Evolutionary conservation across 768 basidiomycete genomes (phyloP).

Genomic region (Podaxis carcinomalis): DNA sequence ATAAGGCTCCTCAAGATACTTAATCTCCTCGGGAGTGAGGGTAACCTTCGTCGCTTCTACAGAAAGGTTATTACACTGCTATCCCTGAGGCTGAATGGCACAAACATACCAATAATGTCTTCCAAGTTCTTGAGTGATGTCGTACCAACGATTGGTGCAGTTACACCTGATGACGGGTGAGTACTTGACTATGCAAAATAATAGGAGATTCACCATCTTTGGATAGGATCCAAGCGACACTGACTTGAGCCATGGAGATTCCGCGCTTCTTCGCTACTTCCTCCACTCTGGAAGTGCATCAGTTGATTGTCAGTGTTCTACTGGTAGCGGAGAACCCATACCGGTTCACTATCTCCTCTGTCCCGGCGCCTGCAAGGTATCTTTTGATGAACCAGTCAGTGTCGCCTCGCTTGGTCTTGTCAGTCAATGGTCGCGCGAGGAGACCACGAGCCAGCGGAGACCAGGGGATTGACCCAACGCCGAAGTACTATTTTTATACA

Average conservation of each 20-base stretch:
- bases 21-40: background rate
- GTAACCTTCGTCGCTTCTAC: background rate
- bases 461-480: constrained; percentile 57
- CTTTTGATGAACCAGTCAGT: constrained; percentile 25
- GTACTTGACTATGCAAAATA: background rate
- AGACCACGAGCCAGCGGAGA: constrained; percentile 52
- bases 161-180: constrained; percentile 26
- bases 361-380: constrained; percentile 20
- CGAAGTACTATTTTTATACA: constrained; percentile 34
- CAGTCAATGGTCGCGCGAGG: constrained; percentile 37
- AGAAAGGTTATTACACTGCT: background rate
- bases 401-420: constrained; percentile 34
- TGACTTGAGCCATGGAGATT: constrained; percentile 52
- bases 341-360: constrained; percentile 35
- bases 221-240: constrained; percentile 45
- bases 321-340: background rate
- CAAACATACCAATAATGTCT: constrained; percentile 40
- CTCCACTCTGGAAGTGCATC: constrained; percentile 36
- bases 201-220: constrained; percentile 27
- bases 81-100: background rate
- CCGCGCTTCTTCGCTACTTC: constrained; percentile 47
- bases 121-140: constrained; percentile 45
- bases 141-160: constrained; percentile 55
- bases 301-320: background rate
- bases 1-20: background rate